Conservation (phyloP, 345 rosid genomes). For the Raphanus raphanistrum region DNA sequence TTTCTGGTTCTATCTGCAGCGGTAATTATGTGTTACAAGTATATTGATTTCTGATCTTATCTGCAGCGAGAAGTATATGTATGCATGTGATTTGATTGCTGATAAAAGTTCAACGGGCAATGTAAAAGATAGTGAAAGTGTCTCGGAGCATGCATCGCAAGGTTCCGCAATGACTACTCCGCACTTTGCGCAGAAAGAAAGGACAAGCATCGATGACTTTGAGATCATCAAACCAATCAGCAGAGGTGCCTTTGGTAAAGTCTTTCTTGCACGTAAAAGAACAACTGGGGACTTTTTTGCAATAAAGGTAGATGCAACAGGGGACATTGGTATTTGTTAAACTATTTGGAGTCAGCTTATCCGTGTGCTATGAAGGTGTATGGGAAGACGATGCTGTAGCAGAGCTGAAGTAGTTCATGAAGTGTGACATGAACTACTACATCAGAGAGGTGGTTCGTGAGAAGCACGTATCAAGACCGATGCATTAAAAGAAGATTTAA, state of each 20-base stretch:
- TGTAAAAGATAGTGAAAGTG: conserved; percentile 46
- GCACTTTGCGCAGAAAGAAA: conserved; percentile 54
- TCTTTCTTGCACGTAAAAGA: conserved; percentile 82
- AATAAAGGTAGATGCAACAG: conserved; percentile 54
- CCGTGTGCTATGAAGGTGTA: too few species aligned
- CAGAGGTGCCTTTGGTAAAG: conserved; percentile 87
- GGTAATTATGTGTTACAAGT: conserved; percentile 50
- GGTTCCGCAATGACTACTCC: conserved; percentile 52
- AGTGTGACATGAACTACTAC: too few species aligned
- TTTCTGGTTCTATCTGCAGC: conserved; percentile 44
- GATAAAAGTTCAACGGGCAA: conserved; percentile 44
- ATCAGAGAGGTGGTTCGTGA: too few species aligned
- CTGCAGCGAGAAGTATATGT: conserved; percentile 74
- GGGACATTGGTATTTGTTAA: too few species aligned
- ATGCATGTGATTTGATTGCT: conserved; percentile 57
- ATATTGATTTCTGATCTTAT: not conserved
- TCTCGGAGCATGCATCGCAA: conserved; percentile 52
- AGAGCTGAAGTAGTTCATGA: too few species aligned
- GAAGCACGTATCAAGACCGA: too few species aligned
- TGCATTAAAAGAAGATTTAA: too few species aligned
- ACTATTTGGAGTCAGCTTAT: too few species aligned
- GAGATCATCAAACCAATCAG: conserved; percentile 84
- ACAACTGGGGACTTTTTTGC: conserved; percentile 88
- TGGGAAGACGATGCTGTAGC: too few species aligned
- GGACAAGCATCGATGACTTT: conserved; percentile 80